Percentiles rank a stretch among this genome's conserved stretches.
Evolutionary conservation across 805 yeast species (phyloP).

Genomic region (Pichia gijzeniarum): DNA sequence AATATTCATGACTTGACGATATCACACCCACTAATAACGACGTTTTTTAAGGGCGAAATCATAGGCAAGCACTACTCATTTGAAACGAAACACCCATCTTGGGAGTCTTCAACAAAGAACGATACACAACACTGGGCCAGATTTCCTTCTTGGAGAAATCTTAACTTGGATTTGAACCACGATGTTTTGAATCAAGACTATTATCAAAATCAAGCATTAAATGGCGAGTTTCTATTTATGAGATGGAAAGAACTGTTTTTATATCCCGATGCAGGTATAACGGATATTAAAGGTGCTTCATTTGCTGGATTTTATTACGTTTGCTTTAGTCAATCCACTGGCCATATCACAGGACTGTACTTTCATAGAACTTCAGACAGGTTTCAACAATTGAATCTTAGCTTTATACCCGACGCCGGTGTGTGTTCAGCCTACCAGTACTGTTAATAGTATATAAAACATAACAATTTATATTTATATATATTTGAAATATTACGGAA

Average conservation of each 20-base stretch:
- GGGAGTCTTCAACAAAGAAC: slow-evolving; percentile 43
- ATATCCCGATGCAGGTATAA: slow-evolving; percentile 69
- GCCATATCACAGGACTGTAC: slow-evolving; percentile 73
- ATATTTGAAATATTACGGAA: not conserved
- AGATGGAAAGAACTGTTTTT: slow-evolving; percentile 91
- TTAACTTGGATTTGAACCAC: slow-evolving; percentile 27
- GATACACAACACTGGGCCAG: slow-evolving; percentile 65
- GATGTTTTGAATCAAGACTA: slow-evolving; percentile 23
- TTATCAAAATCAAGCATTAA: slow-evolving; percentile 21
- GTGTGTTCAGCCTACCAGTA: slow-evolving; percentile 28
- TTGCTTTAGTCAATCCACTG: slow-evolving; percentile 71
- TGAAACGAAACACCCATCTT: slow-evolving; percentile 48
- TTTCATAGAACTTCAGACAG: slow-evolving; percentile 75
- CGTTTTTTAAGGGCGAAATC: slow-evolving; percentile 69
- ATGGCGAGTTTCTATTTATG: slow-evolving; percentile 63
- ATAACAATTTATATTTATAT: not conserved
- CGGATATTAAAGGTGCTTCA: slow-evolving; percentile 64
- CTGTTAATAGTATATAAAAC: slow-evolving; percentile 10
- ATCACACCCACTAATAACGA: slow-evolving; percentile 55
- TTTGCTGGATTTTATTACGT: slow-evolving; percentile 91
- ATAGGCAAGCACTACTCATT: slow-evolving; percentile 56
- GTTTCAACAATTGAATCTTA: slow-evolving; percentile 68
- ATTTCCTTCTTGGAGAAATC: slow-evolving; percentile 32
- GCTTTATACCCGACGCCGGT: slow-evolving; percentile 46
- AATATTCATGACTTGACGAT: slow-evolving; percentile 61